These are phyloP conservation scores for Pythium rhizo-oryzae DNA, from an alignment of 352 stramenopile genomes.

Conservation along the genomic window DNA sequence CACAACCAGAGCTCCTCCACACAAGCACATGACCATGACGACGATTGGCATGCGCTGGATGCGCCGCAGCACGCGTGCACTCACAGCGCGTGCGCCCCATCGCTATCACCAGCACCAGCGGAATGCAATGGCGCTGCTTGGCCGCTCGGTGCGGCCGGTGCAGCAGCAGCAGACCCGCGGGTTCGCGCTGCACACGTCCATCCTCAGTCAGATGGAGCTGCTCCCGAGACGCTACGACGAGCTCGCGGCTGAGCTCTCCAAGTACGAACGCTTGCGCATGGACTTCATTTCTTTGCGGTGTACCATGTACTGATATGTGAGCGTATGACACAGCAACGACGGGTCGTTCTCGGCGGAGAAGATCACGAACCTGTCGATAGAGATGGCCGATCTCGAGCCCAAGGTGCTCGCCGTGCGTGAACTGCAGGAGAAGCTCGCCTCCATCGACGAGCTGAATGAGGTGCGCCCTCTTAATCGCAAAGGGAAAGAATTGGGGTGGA, in stretches of 20 bases:
- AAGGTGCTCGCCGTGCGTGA: slow-evolving; percentile 68
- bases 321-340: slow-evolving; percentile 51
- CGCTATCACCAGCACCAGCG: background rate
- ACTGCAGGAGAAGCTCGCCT: slow-evolving; percentile 88
- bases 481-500: no score
- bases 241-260: slow-evolving; percentile 59
- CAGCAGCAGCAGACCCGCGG: slow-evolving; percentile 33
- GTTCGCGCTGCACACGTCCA: slow-evolving; percentile 76
- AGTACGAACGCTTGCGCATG: slow-evolving; percentile 31
- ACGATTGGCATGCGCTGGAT: slow-evolving; percentile 29
- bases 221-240: slow-evolving; percentile 68
- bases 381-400: slow-evolving; percentile 81
- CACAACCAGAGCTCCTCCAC: background rate
- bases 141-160: background rate
- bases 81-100: background rate
- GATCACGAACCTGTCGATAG: slow-evolving; percentile 83
- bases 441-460: slow-evolving; percentile 91
- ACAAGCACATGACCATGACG: background rate
- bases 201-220: slow-evolving; percentile 71
- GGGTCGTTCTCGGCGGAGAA: slow-evolving; percentile 70
- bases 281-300: no score
- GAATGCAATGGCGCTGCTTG: background rate
- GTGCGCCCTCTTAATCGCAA: slow-evolving; percentile 18
- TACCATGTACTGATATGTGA: background rate
- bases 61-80: slow-evolving; percentile 4